Conservation (phyloP, 1,284 basidiomycete species). For the Inonotus hispidus region DNA sequence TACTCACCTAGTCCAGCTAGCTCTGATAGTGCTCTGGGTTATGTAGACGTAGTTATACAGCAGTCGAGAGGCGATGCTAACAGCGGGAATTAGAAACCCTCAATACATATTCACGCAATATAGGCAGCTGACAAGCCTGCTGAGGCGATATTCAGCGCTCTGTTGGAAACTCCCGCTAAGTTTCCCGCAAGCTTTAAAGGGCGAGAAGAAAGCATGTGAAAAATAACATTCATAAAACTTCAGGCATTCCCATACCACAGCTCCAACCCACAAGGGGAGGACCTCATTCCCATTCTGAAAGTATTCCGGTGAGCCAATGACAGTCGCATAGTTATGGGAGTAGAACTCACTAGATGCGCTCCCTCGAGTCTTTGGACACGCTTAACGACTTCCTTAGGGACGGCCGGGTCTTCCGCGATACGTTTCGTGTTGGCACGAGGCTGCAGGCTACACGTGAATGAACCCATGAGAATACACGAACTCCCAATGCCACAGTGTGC, state of each 20-base stretch:
- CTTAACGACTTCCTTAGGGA: slow-evolving; percentile 16
- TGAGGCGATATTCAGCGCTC: slow-evolving; percentile 21
- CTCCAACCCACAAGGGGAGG: slow-evolving; percentile 23
- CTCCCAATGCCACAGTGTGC: background rate
- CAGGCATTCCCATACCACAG: slow-evolving; percentile 18
- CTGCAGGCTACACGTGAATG: slow-evolving; percentile 8
- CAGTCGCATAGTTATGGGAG: too few species aligned
- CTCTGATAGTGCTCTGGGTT: slow-evolving; percentile 17
- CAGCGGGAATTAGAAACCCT: background rate
- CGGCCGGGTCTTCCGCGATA: slow-evolving; percentile 11
- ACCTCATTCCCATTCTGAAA: slow-evolving; percentile 23
- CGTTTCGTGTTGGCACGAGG: slow-evolving; percentile 19
- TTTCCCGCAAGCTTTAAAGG: slow-evolving; percentile 21
- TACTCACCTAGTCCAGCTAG: slow-evolving; percentile 18
- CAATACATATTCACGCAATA: background rate
- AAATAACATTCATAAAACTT: background rate
- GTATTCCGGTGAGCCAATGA: background rate
- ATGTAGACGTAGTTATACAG: slow-evolving; percentile 23
- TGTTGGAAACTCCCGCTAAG: slow-evolving; percentile 20
- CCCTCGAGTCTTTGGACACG: slow-evolving; percentile 19
- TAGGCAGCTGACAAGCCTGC: slow-evolving; percentile 17
- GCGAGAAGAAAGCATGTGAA: background rate
- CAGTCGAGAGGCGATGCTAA: slow-evolving; percentile 18
- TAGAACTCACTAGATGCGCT: slow-evolving; percentile 18
- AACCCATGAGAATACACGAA: background rate